These are phyloP conservation scores for Phaeotremella fagi DNA, from an alignment of 768 basidiomycete genomes.

Conservation along the genomic window DNA sequence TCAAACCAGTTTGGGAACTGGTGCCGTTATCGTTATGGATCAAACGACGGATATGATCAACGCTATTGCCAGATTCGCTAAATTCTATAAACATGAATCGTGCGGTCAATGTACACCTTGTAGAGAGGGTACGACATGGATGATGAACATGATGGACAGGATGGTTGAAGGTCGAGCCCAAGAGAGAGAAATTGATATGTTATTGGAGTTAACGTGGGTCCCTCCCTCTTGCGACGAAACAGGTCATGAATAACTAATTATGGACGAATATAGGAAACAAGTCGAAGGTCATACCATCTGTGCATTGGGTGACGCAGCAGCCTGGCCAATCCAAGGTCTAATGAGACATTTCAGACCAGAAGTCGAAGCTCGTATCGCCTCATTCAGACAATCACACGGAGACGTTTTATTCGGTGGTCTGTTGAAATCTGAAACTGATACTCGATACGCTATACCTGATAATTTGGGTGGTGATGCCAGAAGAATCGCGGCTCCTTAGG, in stretches of 20 bases:
- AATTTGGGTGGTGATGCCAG: conserved; percentile 41
- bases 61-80: conserved; percentile 87
- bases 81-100: conserved; percentile 98
- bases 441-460: conserved; percentile 42
- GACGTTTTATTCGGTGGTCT: conserved; percentile 83
- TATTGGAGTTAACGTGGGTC: conserved; percentile 72
- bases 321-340: conserved; percentile 97
- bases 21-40: conserved; percentile 98
- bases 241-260: not conserved
- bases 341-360: conserved; percentile 95
- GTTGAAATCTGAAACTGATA: conserved; percentile 48
- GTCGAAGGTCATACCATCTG: conserved; percentile 95
- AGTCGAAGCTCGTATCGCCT: conserved; percentile 79
- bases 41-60: conserved; percentile 91
- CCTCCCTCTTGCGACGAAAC: not conserved
- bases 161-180: conserved; percentile 89
- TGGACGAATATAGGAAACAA: conserved; percentile 65
- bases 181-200: conserved; percentile 94
- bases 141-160: conserved; percentile 99
- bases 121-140: conserved; percentile 75
- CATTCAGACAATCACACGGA: conserved; percentile 69
- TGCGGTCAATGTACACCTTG: conserved; percentile 97
- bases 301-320: conserved; percentile 92
- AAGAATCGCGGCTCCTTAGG: conserved; percentile 15
- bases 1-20: conserved; percentile 93